phyloP scores from a whole-genome alignment of 345 rosid genomes.

The Salix caprea region DNA sequence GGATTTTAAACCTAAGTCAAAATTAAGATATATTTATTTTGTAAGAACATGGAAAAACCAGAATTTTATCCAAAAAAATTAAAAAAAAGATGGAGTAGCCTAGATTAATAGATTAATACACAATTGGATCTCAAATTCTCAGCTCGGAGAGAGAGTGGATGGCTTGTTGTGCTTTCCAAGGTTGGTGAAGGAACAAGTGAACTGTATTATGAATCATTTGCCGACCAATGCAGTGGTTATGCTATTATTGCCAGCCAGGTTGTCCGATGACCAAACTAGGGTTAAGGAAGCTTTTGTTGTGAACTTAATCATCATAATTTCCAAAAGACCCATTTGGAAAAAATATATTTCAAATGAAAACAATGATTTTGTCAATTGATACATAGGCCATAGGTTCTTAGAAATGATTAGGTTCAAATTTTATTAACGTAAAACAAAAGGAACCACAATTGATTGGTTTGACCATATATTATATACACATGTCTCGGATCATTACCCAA shows the following conservation, averaged over 20 bases:
- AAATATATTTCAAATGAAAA: too few species aligned
- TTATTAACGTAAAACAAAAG: too few species aligned
- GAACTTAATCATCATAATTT: not conserved
- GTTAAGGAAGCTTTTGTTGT: not conserved
- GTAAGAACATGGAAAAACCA: too few species aligned
- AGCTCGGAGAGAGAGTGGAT: too few species aligned
- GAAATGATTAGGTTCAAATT: too few species aligned
- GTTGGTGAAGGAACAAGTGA: not conserved
- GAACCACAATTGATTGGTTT: too few species aligned
- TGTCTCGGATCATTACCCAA: too few species aligned
- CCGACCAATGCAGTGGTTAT: not conserved
- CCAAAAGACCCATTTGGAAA: not conserved
- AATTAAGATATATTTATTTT: too few species aligned
- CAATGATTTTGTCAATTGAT: not conserved
- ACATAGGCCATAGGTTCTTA: too few species aligned
- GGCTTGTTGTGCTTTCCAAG: not conserved
- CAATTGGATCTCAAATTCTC: not conserved
- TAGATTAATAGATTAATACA: not conserved
- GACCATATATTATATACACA: too few species aligned
- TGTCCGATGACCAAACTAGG: not conserved
- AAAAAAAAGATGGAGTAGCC: too few species aligned
- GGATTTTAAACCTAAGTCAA: not conserved
- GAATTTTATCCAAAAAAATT: too few species aligned
- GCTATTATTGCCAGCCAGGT: not conserved
- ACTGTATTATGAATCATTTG: not conserved